A percentile compares a stretch with the other conserved stretches of the same genome.
These are phyloP conservation scores for Nothopassalora personata DNA, from an alignment of 2,329 filamentous ascomycete genomes.

Conservation along the genomic window DNA sequence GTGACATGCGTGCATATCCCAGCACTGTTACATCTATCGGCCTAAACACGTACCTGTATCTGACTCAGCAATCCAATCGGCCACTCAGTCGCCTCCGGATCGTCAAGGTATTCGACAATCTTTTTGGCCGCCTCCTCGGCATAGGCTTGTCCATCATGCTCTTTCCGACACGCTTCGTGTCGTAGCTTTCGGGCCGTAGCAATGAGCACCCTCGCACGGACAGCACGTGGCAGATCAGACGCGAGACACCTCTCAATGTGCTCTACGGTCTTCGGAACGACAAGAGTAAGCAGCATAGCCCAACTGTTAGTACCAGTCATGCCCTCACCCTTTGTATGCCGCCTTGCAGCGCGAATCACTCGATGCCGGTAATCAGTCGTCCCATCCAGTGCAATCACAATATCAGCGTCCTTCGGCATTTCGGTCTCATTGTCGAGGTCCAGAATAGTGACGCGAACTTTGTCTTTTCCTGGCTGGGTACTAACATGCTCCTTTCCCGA, in stretches of 20 bases:
- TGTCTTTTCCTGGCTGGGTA: not conserved
- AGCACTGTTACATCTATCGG: too few species aligned
- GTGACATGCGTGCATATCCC: too few species aligned
- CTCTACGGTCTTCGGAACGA: conserved; percentile 39
- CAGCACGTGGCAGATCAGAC: conserved; percentile 19
- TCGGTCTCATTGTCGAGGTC: conserved; percentile 24
- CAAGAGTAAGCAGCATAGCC: conserved; percentile 34
- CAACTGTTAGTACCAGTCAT: conserved; percentile 9
- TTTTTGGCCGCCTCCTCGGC: conserved; percentile 20
- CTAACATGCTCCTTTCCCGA: not conserved
- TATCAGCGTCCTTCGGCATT: conserved; percentile 29
- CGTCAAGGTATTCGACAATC: conserved; percentile 21
- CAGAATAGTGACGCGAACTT: conserved; percentile 33
- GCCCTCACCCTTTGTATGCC: not conserved
- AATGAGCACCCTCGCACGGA: conserved; percentile 34
- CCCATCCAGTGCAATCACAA: conserved; percentile 40
- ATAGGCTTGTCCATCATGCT: conserved; percentile 19
- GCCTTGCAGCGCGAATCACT: conserved; percentile 10
- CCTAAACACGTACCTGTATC: conserved; percentile 11
- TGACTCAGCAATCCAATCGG: conserved; percentile 22
- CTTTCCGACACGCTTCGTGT: conserved; percentile 32
- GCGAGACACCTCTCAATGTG: conserved; percentile 41
- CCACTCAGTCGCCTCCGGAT: conserved; percentile 20
- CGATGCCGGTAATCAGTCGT: conserved; percentile 14
- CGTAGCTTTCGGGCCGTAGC: conserved; percentile 34